Evolutionary conservation across 2,329 filamentous ascomycete species (phyloP).

Genomic region (Penicillium frequentans): DNA sequence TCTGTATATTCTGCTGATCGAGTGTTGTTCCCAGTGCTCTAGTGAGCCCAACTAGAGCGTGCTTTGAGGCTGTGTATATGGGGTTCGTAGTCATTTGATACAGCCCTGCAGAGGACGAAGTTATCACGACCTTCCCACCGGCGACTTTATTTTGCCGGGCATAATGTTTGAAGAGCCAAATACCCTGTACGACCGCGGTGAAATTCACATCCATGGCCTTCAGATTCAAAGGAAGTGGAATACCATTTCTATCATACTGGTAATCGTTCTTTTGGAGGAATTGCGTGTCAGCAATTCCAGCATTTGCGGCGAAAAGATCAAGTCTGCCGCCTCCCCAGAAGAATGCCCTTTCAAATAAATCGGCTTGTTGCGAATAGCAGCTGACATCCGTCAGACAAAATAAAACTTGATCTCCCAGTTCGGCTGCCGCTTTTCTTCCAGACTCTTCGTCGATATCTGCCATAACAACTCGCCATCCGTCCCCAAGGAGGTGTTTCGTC

Average conservation of each 20-base stretch:
- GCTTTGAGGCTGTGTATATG: not conserved
- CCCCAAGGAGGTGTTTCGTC: not conserved
- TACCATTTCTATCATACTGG: not conserved
- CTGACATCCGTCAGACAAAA: not conserved
- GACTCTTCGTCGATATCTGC: not conserved
- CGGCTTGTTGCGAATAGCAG: not conserved
- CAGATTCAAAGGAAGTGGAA: not conserved
- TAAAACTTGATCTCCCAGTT: not conserved
- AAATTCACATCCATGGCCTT: not conserved
- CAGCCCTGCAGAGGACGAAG: not conserved
- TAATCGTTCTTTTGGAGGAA: not conserved
- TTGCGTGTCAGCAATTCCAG: not conserved
- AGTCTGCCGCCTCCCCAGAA: not conserved
- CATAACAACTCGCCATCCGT: not conserved
- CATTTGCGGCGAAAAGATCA: not conserved
- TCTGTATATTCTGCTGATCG: not conserved
- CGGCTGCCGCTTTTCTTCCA: not conserved
- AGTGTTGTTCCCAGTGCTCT: not conserved
- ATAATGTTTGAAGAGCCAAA: not conserved
- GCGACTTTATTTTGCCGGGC: not conserved
- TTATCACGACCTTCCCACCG: not conserved
- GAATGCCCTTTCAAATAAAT: not conserved
- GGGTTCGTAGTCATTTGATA: not conserved
- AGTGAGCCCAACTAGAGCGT: not conserved
- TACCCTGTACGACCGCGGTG: not conserved